phyloP scores from a whole-genome alignment of 2,329 filamentous ascomycete species.

The Aureobasidium vineae region DNA sequence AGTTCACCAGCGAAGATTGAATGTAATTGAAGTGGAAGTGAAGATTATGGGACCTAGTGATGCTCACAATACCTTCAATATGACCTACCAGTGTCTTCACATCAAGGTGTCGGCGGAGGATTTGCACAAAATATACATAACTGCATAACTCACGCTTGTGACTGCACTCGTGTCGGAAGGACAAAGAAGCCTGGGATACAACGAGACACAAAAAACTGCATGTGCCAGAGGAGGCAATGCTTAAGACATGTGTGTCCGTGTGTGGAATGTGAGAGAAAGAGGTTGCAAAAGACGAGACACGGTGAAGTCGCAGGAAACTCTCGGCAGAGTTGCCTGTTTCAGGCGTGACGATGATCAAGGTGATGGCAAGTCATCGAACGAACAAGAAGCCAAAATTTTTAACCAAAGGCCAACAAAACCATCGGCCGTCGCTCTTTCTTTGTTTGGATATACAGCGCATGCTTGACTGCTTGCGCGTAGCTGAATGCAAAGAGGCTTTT shows the following conservation, averaged over 20 bases:
- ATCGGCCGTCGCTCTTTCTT: neutral
- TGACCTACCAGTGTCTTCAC: neutral
- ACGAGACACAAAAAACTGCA: neutral
- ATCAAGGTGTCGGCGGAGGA: neutral
- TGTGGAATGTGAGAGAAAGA: neutral
- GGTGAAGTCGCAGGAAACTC: neutral
- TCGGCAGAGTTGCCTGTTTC: constrained; percentile 22
- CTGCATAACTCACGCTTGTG: neutral
- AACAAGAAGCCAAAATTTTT: constrained; percentile 22
- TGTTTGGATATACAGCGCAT: constrained; percentile 19
- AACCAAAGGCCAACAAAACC: neutral
- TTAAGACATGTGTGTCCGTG: neutral
- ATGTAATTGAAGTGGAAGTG: neutral
- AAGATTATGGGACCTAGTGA: neutral
- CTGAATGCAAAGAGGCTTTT: constrained; percentile 30
- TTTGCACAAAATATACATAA: constrained; percentile 1
- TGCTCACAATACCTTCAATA: neutral
- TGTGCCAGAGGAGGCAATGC: no score
- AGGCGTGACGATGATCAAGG: constrained; percentile 20
- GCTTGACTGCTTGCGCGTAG: constrained; percentile 28
- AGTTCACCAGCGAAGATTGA: neutral
- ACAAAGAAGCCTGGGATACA: neutral
- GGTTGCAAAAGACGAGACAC: neutral
- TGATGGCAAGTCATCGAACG: constrained; percentile 26
- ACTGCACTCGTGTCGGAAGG: neutral